Base-by-base conservation (phyloP, 345 rosid species). In the Reutealis trisperma region DNA sequence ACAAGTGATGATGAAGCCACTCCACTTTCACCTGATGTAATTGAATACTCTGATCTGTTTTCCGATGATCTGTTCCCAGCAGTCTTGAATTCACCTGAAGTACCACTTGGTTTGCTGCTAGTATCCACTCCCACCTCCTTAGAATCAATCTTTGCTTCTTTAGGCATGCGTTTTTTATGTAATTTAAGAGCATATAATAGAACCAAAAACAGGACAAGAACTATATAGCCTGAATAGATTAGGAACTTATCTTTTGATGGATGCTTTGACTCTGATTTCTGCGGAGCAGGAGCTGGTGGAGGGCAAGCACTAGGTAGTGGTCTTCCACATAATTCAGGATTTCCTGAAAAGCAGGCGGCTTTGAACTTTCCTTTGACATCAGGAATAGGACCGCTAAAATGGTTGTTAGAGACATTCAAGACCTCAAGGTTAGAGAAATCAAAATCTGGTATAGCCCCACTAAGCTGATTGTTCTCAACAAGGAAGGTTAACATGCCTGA, bases 371-470 rank as follows among this genome's bases (percentile, higher is more conserved):
- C 81, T 51, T 81, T 73, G 45, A 75, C 84, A 67, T 84, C 89
- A 74, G 91, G 91, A 72, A 87, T 58, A 14, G 85, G 86, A 63
- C 94, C 94, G 2, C 72, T 70, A 78, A 90, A 79, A 59, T 84
- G 73, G 83, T 90, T 90, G 87, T 89, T 83, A 22, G 92, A 85
- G 74, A 89, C 91, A 78, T 88, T 90, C 75, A 89, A 87, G 2
- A 71, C 67, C 51, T 49, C 2, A 37, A 90, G 85, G 63, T 84
- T 84, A 74, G 83, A 59, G 78, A 89, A 90, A 71, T 88, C 82
- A 13, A 90, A 79, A 21, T 73, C 80, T 7, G 88, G 92, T 11
- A 88, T 78, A 37, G 42, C 47, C 69, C 91, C 90, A 21, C 66
- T 72, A 1, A 89, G 83, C 64, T 70, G 79, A 82, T 90, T 89